Conservation (phyloP, 2,329 filamentous ascomycete genomes). For the Monosporascus sp. region DNA sequence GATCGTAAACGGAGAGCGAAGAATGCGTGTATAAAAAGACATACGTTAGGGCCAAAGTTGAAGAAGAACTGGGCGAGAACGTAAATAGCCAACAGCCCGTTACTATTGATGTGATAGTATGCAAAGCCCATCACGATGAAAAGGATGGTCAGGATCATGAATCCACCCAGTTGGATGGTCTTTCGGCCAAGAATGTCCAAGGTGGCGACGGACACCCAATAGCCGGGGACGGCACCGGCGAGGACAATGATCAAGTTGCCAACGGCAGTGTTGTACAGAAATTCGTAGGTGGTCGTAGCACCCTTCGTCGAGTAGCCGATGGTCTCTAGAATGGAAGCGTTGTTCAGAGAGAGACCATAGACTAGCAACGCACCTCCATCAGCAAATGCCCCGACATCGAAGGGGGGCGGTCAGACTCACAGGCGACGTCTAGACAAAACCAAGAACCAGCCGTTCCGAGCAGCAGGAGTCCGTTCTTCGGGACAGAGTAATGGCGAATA, state of each 20-base stretch:
- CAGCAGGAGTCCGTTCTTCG: slow-evolving; percentile 66
- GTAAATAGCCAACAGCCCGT: slow-evolving; percentile 51
- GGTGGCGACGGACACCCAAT: slow-evolving; percentile 72
- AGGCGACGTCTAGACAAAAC: slow-evolving; percentile 57
- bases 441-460: slow-evolving; percentile 79
- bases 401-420: slow-evolving; percentile 28
- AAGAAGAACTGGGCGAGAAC: slow-evolving; percentile 55
- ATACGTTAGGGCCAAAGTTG: slow-evolving; percentile 50
- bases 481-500: slow-evolving; percentile 60
- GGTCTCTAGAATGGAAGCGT: slow-evolving; percentile 62
- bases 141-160: slow-evolving; percentile 54
- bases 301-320: slow-evolving; percentile 63
- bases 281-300: slow-evolving; percentile 56
- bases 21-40: background rate
- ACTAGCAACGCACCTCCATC: slow-evolving; percentile 27
- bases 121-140: slow-evolving; percentile 56
- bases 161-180: slow-evolving; percentile 65
- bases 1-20: too few relatives aligned
- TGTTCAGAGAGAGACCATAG: slow-evolving; percentile 70
- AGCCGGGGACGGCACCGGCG: slow-evolving; percentile 73
- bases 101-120: slow-evolving; percentile 46
- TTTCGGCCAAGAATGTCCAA: slow-evolving; percentile 73
- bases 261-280: slow-evolving; percentile 67
- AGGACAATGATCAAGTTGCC: slow-evolving; percentile 76
- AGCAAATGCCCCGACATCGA: background rate